Percentiles rank a stretch among this genome's conserved stretches.
phyloP scores from a whole-genome alignment of 2,329 filamentous ascomycete genomes.

The Arthroderma uncinatum region DNA sequence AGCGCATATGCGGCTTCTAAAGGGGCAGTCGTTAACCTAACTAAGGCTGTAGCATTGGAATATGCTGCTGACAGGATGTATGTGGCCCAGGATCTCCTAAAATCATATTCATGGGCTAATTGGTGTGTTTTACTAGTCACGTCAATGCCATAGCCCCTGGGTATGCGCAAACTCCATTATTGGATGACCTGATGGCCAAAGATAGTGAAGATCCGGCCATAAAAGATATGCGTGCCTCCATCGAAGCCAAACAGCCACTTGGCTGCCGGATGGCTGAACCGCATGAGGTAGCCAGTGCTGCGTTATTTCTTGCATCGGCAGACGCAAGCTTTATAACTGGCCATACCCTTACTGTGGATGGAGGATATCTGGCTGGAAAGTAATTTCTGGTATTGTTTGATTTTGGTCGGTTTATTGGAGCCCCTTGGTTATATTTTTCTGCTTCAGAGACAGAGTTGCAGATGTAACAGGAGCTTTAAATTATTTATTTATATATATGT shows the following conservation, averaged over 20 bases:
- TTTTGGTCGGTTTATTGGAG: background rate
- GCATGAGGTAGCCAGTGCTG: constrained; percentile 31
- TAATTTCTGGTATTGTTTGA: background rate
- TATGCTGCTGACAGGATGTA: constrained; percentile 38
- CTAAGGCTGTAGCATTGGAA: constrained; percentile 40
- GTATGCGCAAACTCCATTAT: constrained; percentile 26
- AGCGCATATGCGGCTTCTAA: constrained; percentile 39
- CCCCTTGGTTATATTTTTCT: too few species aligned
- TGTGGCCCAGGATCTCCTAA: background rate
- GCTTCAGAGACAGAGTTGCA: too few species aligned
- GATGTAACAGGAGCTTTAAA: too few species aligned
- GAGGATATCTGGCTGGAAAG: constrained; percentile 27
- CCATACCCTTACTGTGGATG: constrained; percentile 36
- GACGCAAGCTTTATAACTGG: constrained; percentile 40
- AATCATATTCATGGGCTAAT: background rate
- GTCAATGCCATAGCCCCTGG: constrained; percentile 46
- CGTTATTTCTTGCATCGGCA: constrained; percentile 38
- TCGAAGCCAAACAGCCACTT: constrained; percentile 20
- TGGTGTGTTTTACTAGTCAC: constrained; percentile 22
- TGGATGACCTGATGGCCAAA: constrained; percentile 10
- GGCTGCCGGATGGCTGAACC: constrained; percentile 21
- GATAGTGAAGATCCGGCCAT: constrained; percentile 7
- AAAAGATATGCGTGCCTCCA: constrained; percentile 10
- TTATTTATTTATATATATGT: too few species aligned
- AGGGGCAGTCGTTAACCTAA: constrained; percentile 42